phyloP scores from a whole-genome alignment of 305 asterid species.

The Fraxinus sp. region DNA sequence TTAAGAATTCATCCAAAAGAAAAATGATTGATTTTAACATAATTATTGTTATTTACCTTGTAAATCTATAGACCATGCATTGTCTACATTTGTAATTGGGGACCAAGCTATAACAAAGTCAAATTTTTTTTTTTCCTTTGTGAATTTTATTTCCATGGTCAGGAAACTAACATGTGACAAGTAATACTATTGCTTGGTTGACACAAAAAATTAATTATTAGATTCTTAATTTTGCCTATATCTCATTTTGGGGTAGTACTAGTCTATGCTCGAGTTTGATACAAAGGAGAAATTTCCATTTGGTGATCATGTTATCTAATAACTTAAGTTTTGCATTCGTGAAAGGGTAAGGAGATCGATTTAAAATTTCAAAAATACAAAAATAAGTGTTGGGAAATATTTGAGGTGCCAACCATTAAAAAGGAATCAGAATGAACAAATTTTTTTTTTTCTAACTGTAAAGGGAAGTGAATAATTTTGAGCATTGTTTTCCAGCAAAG shows the following conservation, averaged over 20 bases:
- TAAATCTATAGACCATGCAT: constrained; percentile 24
- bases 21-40: background rate
- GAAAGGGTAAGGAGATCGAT: background rate
- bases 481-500: constrained; percentile 50
- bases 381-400: constrained; percentile 25
- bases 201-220: background rate
- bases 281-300: background rate
- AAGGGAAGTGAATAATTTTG: constrained; percentile 26
- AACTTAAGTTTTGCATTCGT: background rate
- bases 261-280: background rate
- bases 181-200: background rate
- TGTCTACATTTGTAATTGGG: constrained; percentile 38
- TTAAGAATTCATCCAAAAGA: background rate
- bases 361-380: background rate
- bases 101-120: constrained; percentile 36
- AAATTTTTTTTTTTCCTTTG: constrained; percentile 19
- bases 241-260: background rate
- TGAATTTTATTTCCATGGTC: constrained; percentile 13
- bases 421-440: constrained; percentile 52
- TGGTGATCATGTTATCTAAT: background rate
- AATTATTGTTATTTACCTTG: background rate
- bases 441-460: background rate
- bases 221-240: background rate
- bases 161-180: constrained; percentile 10
- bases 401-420: constrained; percentile 42